A percentile compares a stretch with the other conserved stretches of the same genome.
Conservation (phyloP, 2,329 filamentous ascomycete species). For the Fusarium virguliforme region DNA sequence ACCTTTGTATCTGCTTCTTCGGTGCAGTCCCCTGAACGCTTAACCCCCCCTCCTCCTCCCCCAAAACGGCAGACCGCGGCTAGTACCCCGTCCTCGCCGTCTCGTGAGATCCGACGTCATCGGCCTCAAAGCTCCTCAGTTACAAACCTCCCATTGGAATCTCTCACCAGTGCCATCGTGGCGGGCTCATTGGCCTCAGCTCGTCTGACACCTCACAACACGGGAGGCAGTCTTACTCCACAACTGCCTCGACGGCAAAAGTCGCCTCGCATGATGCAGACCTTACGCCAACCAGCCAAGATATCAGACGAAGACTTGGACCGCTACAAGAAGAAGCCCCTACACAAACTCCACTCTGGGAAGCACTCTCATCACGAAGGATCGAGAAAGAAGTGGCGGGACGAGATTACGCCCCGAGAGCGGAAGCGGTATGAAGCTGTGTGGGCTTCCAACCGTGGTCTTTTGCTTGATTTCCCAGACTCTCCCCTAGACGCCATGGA, state of each 20-base stretch:
- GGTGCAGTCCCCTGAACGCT: constrained; percentile 52
- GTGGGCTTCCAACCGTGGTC: constrained; percentile 85
- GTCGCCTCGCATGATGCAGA: constrained; percentile 74
- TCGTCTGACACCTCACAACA: constrained; percentile 63
- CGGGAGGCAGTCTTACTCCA: constrained; percentile 56
- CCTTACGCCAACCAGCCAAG: constrained; percentile 72
- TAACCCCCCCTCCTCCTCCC: constrained; percentile 49
- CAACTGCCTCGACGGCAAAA: constrained; percentile 62
- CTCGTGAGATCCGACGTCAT: constrained; percentile 55
- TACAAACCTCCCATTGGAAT: constrained; percentile 70
- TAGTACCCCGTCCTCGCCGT: constrained; percentile 56
- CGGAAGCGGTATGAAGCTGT: constrained; percentile 87
- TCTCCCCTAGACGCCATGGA: constrained; percentile 39
- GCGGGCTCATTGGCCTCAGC: constrained; percentile 81
- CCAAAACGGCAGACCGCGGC: constrained; percentile 34
- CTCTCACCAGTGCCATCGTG: constrained; percentile 81
- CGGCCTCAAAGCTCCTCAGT: constrained; percentile 51
- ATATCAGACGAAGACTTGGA: constrained; percentile 69
- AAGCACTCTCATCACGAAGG: constrained; percentile 85
- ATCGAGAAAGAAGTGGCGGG: constrained; percentile 82
- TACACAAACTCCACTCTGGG: constrained; percentile 67
- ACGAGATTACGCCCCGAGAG: constrained; percentile 79
- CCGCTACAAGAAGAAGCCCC: constrained; percentile 64
- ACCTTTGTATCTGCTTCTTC: constrained; percentile 64
- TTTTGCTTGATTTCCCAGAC: constrained; percentile 59